A percentile compares a stretch with the other conserved stretches of the same genome.
phyloP scores from a whole-genome alignment of 306 rosid species.

The Medicago arabica region DNA sequence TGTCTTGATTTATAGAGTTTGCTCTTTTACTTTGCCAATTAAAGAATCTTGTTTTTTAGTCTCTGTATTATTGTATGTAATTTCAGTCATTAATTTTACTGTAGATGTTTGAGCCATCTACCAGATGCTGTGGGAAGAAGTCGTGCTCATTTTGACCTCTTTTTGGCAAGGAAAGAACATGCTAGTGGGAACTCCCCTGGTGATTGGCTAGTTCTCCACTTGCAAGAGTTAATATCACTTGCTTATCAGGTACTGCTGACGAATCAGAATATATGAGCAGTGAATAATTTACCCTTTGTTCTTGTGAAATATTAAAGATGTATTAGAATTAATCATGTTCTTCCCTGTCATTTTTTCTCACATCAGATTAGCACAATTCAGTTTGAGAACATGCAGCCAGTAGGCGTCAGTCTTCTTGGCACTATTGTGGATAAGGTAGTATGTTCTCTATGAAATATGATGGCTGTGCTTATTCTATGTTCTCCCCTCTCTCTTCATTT shows the following conservation, averaged over 20 bases:
- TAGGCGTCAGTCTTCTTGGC: conserved; percentile 88
- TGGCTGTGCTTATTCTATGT: conserved; percentile 26
- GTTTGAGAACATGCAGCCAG: conserved; percentile 93
- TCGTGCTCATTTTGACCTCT: conserved; percentile 89
- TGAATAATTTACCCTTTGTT: conserved; percentile 29
- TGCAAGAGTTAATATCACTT: conserved; percentile 95
- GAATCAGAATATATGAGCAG: conserved; percentile 28
- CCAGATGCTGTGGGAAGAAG: conserved; percentile 89
- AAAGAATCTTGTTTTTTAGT: conserved; percentile 24
- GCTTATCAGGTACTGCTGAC: conserved; percentile 86
- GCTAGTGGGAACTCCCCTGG: conserved; percentile 54
- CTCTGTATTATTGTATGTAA: conserved; percentile 12
- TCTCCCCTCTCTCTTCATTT: conserved; percentile 8
- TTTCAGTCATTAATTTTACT: conserved; percentile 38
- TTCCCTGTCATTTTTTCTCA: conserved; percentile 4
- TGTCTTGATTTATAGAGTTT: conserved; percentile 7
- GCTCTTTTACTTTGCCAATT: neutral
- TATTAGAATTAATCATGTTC: conserved; percentile 31
- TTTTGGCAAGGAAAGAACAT: conserved; percentile 74
- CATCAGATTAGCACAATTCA: conserved; percentile 93
- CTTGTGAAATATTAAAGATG: conserved; percentile 21
- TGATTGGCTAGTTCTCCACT: conserved; percentile 89
- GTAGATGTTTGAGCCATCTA: conserved; percentile 91
- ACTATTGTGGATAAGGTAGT: conserved; percentile 87
- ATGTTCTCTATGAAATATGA: conserved; percentile 31